Conservation (phyloP, 345 rosid genomes). For the Murraya koenigii region DNA sequence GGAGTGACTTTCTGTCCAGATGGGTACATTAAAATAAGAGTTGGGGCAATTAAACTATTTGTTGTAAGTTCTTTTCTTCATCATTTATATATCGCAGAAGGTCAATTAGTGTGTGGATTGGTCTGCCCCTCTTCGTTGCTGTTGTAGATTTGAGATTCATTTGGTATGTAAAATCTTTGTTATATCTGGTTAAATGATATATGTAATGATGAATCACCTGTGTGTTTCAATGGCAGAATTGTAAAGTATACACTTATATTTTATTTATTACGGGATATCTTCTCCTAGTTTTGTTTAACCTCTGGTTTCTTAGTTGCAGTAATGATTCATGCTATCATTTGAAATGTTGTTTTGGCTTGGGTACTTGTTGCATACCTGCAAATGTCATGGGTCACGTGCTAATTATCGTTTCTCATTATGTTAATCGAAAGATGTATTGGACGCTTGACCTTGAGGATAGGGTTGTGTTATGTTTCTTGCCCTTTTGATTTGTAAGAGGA, state of each 20-base stretch:
- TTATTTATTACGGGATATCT: neutral
- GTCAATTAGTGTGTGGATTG: neutral
- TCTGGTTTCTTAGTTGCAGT: neutral
- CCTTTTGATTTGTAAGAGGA: too few relatives aligned
- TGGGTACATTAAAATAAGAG: conserved; percentile 21
- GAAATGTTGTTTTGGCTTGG: neutral
- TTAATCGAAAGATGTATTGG: too few relatives aligned
- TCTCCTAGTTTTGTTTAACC: neutral
- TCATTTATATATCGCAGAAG: neutral
- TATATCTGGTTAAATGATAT: neutral
- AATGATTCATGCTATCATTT: neutral
- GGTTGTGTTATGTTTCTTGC: too few relatives aligned
- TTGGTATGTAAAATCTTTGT: neutral
- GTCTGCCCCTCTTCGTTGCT: neutral
- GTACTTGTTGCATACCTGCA: neutral
- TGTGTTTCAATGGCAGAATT: neutral
- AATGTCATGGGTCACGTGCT: neutral
- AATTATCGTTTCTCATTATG: too few relatives aligned
- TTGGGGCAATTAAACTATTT: conserved; percentile 2
- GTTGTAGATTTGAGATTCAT: conserved; percentile 6
- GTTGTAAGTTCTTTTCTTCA: conserved; percentile 7
- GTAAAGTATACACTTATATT: neutral
- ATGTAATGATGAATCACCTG: neutral
- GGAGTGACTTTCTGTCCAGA: neutral
- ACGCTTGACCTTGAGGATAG: too few relatives aligned